Percentiles rank a stretch among this genome's conserved stretches.
Evolutionary conservation across 1,139 yeast species (phyloP).

Genomic region (Zygoascus meyerae): DNA sequence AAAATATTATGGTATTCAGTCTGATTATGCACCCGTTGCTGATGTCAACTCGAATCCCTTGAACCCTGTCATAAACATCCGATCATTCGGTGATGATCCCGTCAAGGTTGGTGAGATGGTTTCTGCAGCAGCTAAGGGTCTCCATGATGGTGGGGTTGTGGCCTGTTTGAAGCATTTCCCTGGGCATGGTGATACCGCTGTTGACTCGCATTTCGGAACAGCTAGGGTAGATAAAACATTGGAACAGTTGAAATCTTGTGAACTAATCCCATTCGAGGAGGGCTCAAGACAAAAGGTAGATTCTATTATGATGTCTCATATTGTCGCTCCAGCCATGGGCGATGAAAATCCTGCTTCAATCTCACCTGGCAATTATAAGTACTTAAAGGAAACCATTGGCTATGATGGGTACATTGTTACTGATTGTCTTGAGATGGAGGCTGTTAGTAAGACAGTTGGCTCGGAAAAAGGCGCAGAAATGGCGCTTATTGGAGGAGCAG

Average conservation of each 20-base stretch:
- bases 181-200: conserved; percentile 54
- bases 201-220: conserved; percentile 48
- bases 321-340: conserved; percentile 52
- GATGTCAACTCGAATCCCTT: conserved; percentile 52
- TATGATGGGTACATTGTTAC: conserved; percentile 54
- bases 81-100: conserved; percentile 52
- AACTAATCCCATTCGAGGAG: conserved; percentile 46
- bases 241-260: conserved; percentile 44
- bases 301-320: conserved; percentile 53
- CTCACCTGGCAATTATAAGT: conserved; percentile 46
- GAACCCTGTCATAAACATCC: conserved; percentile 51
- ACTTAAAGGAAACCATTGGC: conserved; percentile 43
- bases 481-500: conserved; percentile 56
- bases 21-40: conserved; percentile 52
- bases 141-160: conserved; percentile 48
- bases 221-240: conserved; percentile 51
- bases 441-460: conserved; percentile 50
- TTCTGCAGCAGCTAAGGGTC: conserved; percentile 45
- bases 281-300: conserved; percentile 45
- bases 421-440: conserved; percentile 58
- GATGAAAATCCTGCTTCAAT: conserved; percentile 52
- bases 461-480: conserved; percentile 54
- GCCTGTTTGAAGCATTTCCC: conserved; percentile 57
- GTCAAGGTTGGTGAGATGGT: conserved; percentile 51
- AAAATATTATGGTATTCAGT: conserved; percentile 46